phyloP scores from a whole-genome alignment of 768 basidiomycete genomes.

The Pleurotus citrinopileatus region DNA sequence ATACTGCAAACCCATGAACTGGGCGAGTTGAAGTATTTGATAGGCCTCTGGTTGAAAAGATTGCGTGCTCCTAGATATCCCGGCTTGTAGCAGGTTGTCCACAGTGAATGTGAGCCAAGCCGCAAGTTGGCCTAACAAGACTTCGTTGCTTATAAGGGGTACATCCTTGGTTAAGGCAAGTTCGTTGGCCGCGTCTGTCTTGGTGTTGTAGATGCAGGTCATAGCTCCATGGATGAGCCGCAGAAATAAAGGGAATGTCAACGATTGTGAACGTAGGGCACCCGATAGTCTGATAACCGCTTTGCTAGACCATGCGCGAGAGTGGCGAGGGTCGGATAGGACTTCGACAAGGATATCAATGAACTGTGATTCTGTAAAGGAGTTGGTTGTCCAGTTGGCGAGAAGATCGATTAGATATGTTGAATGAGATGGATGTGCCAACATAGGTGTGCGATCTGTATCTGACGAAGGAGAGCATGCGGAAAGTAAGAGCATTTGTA shows the following conservation, averaged over 20 bases:
- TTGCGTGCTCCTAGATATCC: neutral
- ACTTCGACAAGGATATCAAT: conserved; percentile 27
- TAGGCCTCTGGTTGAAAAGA: neutral
- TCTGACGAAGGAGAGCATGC: conserved; percentile 28
- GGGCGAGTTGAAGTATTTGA: neutral
- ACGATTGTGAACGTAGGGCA: conserved; percentile 4
- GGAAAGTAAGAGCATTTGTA: conserved; percentile 37
- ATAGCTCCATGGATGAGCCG: conserved; percentile 26
- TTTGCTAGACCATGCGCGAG: conserved; percentile 39
- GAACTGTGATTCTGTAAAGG: conserved; percentile 26
- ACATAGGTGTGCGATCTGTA: conserved; percentile 21
- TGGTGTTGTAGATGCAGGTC: conserved; percentile 10
- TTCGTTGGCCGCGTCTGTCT: conserved; percentile 13
- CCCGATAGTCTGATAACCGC: conserved; percentile 31
- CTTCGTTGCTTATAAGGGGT: neutral
- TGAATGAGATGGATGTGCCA: conserved; percentile 43
- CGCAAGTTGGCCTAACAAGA: neutral
- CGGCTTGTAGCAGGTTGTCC: neutral
- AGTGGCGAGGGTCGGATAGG: conserved; percentile 17
- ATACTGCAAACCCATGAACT: neutral
- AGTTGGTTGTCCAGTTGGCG: conserved; percentile 32
- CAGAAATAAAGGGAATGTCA: conserved; percentile 24
- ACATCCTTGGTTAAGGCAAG: conserved; percentile 5
- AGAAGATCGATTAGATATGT: conserved; percentile 45
- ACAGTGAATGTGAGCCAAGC: neutral